These are phyloP conservation scores for Wickerhamomyces sp. DNA, from an alignment of 1,139 yeast species.

Conservation along the genomic window DNA sequence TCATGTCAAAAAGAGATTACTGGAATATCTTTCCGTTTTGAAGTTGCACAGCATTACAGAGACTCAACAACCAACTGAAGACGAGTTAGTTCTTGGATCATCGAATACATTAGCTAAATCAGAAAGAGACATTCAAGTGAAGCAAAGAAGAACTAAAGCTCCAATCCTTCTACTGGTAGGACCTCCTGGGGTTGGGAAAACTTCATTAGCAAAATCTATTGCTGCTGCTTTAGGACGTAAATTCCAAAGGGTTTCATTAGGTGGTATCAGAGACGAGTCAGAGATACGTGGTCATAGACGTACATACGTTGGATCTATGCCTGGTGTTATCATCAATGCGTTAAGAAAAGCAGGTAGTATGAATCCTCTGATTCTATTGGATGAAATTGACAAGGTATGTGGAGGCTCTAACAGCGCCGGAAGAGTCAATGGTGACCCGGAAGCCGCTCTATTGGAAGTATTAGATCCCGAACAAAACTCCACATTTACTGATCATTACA, in stretches of 20 bases:
- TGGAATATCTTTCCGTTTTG: constrained; percentile 78
- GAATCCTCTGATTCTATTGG: constrained; percentile 87
- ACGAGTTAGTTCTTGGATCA: constrained; percentile 11
- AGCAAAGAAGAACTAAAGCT: constrained; percentile 26
- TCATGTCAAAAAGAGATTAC: constrained; percentile 72
- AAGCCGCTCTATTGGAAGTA: constrained; percentile 86
- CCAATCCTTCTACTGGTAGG: constrained; percentile 84
- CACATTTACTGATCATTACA: constrained; percentile 76
- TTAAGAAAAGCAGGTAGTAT: constrained; percentile 71
- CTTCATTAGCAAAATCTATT: constrained; percentile 82
- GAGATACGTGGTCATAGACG: constrained; percentile 91
- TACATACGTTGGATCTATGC: constrained; percentile 93
- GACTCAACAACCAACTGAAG: constrained; percentile 17
- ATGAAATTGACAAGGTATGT: constrained; percentile 83
- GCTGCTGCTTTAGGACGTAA: constrained; percentile 77
- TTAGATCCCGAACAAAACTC: constrained; percentile 88
- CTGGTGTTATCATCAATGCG: constrained; percentile 80
- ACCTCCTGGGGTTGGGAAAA: constrained; percentile 95
- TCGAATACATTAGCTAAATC: constrained; percentile 3
- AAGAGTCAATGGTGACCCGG: constrained; percentile 77
- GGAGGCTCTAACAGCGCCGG: constrained; percentile 45
- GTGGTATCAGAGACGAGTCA: constrained; percentile 87
- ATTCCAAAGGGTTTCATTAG: constrained; percentile 81
- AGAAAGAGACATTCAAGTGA: constrained; percentile 6
- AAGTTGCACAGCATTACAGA: constrained; percentile 48